Evolutionary conservation across 2,329 filamentous ascomycete species (phyloP), one percentile per base, ranked within the genome.

Genomic region (Cladosporium halotolerans): DNA sequence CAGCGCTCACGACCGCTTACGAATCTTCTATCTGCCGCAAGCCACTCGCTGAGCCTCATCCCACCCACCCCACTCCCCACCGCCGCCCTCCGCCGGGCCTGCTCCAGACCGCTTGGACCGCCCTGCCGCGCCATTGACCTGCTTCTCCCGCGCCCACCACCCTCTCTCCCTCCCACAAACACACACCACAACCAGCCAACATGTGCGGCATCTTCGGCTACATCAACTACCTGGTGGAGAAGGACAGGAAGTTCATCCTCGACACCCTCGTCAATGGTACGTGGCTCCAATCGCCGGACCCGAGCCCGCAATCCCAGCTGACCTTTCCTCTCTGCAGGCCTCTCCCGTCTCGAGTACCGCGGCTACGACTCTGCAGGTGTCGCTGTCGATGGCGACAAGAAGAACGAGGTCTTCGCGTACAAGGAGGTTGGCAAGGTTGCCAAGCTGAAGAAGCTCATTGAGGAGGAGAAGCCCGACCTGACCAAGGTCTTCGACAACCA

Each of bases 401-500:
- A 93, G 81, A 95, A 96, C 68, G 89, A 97, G 77, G 90, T 97
- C 62, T 83, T 89, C 62, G 91, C 93, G 59, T 97, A 90, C 83
- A 99, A 99, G 81, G 93, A 97, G 79, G 93, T 99, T 59, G 93
- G 93, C 79, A 99, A 99, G 84, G 93, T 99, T 58, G 89, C 86
- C 72, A 96, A 95, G 78, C 81, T 99, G 71, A 95, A 88, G 82
- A 79, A 91, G 76, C 86, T 97, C 73, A 92, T 97, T 66, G 89
- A 86, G 53, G 83, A 88, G 71, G 79, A 83, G 70, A 82, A 89
- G 68, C 81, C 90, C 74, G 88, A 99, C 75, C 79, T 90, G 65
- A 87, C 82, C 73, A 95, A 96, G 81, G 81, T 90, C 69, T 97
- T 96, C 72, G 93, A 97, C 75, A 96, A 91, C 69, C 93, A 99